Base-by-base conservation (phyloP, 2,329 filamentous ascomycete genomes). In the Leptographium lundbergii region DNA sequence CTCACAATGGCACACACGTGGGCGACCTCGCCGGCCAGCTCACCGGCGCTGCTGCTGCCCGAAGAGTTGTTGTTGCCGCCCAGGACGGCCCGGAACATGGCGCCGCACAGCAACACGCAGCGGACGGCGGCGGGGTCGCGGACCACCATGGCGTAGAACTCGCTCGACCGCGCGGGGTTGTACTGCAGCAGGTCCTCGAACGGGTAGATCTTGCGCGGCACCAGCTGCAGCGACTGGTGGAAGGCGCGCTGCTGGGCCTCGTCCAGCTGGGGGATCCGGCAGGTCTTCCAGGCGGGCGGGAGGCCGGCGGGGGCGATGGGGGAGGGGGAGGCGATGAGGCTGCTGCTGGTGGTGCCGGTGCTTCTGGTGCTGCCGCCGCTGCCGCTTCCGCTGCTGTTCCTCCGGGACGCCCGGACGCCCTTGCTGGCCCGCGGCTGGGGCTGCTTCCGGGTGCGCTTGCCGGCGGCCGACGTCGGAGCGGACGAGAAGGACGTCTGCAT, bases 191-290 rank as follows among this genome's bases (percentile, higher is more conserved):
- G 57, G 54, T 68, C 65, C 50, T 71, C 69, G 61, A 67, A 68
- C 1, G 69, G 69, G n/a, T 70, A 71, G 52, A 69, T 62, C 59
- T 67, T 68, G 59, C 64, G 63, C n/a, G 68, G 67, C 13, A 67
- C 61, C 2, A 65, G 53, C 51, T 62, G 58, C 59, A 69, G 66
- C 58, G 68, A 67, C 50, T 65, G 63, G 52, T 69, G 62, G 29
- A 70, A 68, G 17, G 69, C 58, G 22, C 61, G 62, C 64, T 67
- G 65, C 54, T 69, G 65, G 10, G 63, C 61, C n/a, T 65, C 61
- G 24, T 63, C 65, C 17, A 67, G 62, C 42, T 60, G 55, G 13
- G 63, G 59, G 10, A 64, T 59, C 32, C 57, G 56, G 61, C 57
- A 61, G 42, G 58, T 61, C 32, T 56, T 54, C 60, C 61, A 64